Base-by-base conservation (phyloP, 2,329 filamentous ascomycete species). In the Davidsoniella australis region DNA sequence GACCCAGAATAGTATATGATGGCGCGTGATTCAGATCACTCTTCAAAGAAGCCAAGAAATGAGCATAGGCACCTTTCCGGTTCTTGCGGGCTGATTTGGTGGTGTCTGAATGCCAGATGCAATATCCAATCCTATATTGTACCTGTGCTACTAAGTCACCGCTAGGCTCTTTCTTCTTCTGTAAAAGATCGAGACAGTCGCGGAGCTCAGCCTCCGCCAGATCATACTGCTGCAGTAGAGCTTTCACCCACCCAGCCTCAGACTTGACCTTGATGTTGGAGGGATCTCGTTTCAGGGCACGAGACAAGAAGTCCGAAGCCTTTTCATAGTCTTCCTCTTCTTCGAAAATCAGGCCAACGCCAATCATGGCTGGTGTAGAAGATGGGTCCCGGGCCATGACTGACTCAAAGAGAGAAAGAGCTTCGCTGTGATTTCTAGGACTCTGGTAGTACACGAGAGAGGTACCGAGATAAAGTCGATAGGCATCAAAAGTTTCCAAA, bases 191-290 rank as follows among this genome's bases (percentile, higher is more conserved):
- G 1, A 94, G 65, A 53, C 82, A 86, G 6, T 69, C 69, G 57
- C 87, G 75, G 0, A 98, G 69, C 54, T 86, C 82, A 2, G 72
- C 63, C 41, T 80, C 71, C 8, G 85, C 86, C 17, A 66, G 66
- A 47, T 71, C 64, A 61, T 85, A 80, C 57, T 94, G 79, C 9
- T 86, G 85, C 57, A 79, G 82, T 12, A 94, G 71, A 8, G 87
- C 85, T 59, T 83, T 85, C 54, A 91, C 87, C 91, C 91, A 98
- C 1, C 87, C 89, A 16, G 86, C 78, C 63, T 98, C 93, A 14
- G 83, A 82, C 49, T 78, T 80, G 41, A 98, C 81, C 26, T 80
- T 81, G 17, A 87, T 68, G 56, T 95, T 94, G 9, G 69, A 68
- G 2, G 72, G 67, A 58, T 94, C 85, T 20, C 83, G 76, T 55